Percentiles rank a stretch among this genome's conserved stretches.
phyloP scores from a whole-genome alignment of 75 land plant species.

The Gnetum montanum region DNA sequence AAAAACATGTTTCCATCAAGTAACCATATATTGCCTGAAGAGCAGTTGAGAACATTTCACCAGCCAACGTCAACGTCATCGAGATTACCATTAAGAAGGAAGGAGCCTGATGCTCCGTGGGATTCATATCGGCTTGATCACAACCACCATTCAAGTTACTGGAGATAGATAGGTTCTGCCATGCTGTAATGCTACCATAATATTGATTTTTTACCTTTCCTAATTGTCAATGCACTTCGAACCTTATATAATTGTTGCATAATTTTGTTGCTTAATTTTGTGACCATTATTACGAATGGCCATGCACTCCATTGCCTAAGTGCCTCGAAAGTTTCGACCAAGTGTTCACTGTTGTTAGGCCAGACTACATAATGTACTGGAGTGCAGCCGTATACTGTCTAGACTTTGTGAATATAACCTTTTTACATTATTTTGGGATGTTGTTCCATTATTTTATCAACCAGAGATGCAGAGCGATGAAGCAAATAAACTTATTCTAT shows the following conservation, averaged over 20 bases:
- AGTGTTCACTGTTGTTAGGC: neutral
- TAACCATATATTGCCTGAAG: conserved; percentile 17
- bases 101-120: conserved; percentile 83
- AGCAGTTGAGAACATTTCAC: conserved; percentile 13
- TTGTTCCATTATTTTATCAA: conserved; percentile 9
- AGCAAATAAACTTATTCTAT: too few relatives aligned
- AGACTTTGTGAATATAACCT: conserved; percentile 5
- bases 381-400: conserved; percentile 1
- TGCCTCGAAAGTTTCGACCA: neutral
- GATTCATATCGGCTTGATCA: conserved; percentile 23
- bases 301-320: neutral
- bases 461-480: neutral
- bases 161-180: neutral
- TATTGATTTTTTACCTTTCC: too few relatives aligned
- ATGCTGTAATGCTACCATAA: neutral
- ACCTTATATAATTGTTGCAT: neutral
- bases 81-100: conserved; percentile 42
- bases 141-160: conserved; percentile 18
- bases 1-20: conserved; percentile 25
- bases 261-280: conserved; percentile 1
- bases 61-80: conserved; percentile 18
- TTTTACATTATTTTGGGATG: conserved; percentile 1
- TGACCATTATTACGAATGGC: neutral
- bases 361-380: neutral
- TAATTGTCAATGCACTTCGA: conserved; percentile 2